Percentiles rank a stretch among this genome's conserved stretches.
These are phyloP conservation scores for Flaveria trinervia DNA, from an alignment of 129 eudicot genomes.

Conservation along the genomic window DNA sequence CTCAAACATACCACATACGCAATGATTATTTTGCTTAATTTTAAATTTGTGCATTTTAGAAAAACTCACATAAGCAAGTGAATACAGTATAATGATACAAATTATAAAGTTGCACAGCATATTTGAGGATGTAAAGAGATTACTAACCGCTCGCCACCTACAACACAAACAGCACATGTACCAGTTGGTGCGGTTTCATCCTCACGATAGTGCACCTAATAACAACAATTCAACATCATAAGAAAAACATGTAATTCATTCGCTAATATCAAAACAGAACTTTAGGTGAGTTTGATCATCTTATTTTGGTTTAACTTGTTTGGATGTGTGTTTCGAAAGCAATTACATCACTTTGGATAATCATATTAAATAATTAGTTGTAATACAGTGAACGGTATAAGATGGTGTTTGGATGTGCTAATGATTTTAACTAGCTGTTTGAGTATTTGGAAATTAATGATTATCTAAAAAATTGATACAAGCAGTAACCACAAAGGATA, in stretches of 20 bases:
- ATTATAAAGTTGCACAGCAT: neutral
- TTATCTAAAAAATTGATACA: too few relatives aligned
- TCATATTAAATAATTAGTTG: neutral
- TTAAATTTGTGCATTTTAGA: neutral
- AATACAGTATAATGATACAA: neutral
- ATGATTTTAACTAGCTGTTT: too few relatives aligned
- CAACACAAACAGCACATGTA: constrained; percentile 92
- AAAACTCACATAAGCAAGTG: neutral
- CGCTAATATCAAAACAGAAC: neutral
- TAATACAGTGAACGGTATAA: neutral
- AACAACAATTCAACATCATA: constrained; percentile 18
- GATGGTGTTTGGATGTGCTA: neutral
- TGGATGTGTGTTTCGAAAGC: neutral
- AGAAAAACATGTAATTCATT: neutral
- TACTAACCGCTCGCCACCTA: constrained; percentile 79
- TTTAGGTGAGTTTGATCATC: neutral
- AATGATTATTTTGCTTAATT: neutral
- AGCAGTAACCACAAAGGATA: too few relatives aligned
- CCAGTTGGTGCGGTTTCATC: constrained; percentile 84
- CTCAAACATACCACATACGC: neutral
- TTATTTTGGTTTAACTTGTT: neutral
- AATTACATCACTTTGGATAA: neutral
- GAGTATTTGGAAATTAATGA: too few relatives aligned
- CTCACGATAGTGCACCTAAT: constrained; percentile 77
- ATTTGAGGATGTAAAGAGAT: neutral